These are phyloP conservation scores for Streptanthus diversifolius DNA, from an alignment of 345 rosid genomes.

Conservation along the genomic window DNA sequence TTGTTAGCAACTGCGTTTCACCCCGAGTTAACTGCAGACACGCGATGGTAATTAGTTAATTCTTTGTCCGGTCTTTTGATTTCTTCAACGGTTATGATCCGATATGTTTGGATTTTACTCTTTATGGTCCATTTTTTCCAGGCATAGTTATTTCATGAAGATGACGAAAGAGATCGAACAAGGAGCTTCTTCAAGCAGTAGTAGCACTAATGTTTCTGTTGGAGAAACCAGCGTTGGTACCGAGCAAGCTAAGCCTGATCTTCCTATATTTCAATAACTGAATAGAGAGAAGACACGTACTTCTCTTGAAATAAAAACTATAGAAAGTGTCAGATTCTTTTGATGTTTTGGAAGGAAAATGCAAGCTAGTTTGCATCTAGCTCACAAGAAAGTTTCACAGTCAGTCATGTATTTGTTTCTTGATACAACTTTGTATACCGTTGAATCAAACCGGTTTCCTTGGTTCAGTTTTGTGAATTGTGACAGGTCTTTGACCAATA, in stretches of 20 bases:
- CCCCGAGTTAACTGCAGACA: conserved; percentile 90
- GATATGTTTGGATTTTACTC: background rate
- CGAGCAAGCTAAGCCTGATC: conserved; percentile 56
- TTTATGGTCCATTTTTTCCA: conserved; percentile 22
- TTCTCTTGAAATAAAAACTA: conserved; percentile 24
- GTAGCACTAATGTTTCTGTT: conserved; percentile 40
- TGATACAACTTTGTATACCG: background rate
- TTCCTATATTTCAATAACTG: conserved; percentile 57
- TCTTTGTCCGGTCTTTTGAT: background rate
- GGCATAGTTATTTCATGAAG: conserved; percentile 90
- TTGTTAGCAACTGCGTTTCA: conserved; percentile 91
- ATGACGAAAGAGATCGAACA: conserved; percentile 56
- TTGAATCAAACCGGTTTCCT: conserved; percentile 10
- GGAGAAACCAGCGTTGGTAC: conserved; percentile 41
- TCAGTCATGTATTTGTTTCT: conserved; percentile 18
- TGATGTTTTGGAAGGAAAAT: background rate
- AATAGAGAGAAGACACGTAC: background rate
- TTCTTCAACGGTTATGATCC: background rate
- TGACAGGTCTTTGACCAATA: background rate
- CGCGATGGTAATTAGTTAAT: conserved; percentile 59
- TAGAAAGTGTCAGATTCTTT: conserved; percentile 21
- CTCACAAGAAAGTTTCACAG: conserved; percentile 5
- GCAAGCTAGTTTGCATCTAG: conserved; percentile 20
- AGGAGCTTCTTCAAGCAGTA: conserved; percentile 43
- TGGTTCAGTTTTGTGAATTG: background rate